phyloP scores from a whole-genome alignment of 257 asterid species.

The Solanum commersonii region DNA sequence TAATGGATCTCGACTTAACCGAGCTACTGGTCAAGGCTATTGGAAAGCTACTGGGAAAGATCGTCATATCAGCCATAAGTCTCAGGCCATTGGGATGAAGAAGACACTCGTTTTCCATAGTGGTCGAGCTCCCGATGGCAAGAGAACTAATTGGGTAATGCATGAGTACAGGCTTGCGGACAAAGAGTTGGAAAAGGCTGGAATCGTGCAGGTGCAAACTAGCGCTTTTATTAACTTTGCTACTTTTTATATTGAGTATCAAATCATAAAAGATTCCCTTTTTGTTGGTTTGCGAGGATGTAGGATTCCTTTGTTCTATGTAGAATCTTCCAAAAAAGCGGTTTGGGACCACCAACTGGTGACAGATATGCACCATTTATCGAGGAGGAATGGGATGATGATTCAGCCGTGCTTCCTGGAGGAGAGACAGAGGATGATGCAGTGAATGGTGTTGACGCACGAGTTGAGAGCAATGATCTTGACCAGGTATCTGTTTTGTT shows the following conservation, averaged over 20 bases:
- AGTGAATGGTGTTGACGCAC: conserved; percentile 50
- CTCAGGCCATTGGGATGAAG: conserved; percentile 74
- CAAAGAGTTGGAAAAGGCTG: conserved; percentile 58
- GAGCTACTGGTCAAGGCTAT: conserved; percentile 88
- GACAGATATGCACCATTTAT: conserved; percentile 93
- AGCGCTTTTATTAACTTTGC: neutral
- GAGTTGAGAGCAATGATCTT: conserved; percentile 27
- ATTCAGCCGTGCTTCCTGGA: conserved; percentile 36
- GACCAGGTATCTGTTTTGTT: conserved; percentile 35
- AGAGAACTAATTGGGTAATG: conserved; percentile 97
- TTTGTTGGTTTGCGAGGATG: conserved; percentile 32
- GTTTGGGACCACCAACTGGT: conserved; percentile 88
- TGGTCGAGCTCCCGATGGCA: conserved; percentile 95
- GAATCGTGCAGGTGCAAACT: conserved; percentile 66
- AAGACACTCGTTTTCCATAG: conserved; percentile 85
- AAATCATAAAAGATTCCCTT: conserved; percentile 17
- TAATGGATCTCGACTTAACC: conserved; percentile 85
- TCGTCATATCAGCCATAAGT: conserved; percentile 61
- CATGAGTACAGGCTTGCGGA: conserved; percentile 91
- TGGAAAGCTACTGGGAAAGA: conserved; percentile 99
- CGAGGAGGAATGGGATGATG: conserved; percentile 97
- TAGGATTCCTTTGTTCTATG: conserved; percentile 95
- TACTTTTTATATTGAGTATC: neutral
- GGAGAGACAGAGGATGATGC: conserved; percentile 48
- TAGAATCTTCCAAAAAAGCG: conserved; percentile 93